Percentiles rank a stretch among this genome's conserved stretches.
These are phyloP conservation scores for Taiwanofungus camphoratus DNA, from an alignment of 1,284 basidiomycete genomes.

Conservation along the genomic window DNA sequence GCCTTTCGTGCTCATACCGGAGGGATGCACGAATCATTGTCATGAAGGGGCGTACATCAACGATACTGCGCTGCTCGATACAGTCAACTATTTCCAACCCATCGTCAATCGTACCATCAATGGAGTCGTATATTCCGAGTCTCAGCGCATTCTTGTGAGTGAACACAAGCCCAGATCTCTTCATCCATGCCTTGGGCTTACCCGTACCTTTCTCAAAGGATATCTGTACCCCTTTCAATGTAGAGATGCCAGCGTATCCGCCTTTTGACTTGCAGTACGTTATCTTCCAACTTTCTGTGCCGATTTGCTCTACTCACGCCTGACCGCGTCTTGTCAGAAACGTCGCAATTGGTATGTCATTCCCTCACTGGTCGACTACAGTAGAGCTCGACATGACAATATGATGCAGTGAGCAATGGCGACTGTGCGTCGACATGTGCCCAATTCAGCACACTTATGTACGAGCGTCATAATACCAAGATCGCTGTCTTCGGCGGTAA, in stretches of 20 bases:
- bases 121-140: conserved; percentile 44
- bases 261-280: conserved; percentile 48
- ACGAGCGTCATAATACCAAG: conserved; percentile 49
- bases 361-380: not conserved
- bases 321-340: conserved; percentile 30
- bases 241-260: conserved; percentile 42
- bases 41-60: conserved; percentile 53
- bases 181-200: not conserved
- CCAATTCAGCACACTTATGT: conserved; percentile 60
- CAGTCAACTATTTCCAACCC: conserved; percentile 47
- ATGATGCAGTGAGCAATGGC: conserved; percentile 33
- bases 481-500: conserved; percentile 58
- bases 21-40: too few species aligned
- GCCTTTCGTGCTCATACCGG: too few species aligned
- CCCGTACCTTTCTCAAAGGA: conserved; percentile 21
- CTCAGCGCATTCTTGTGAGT: conserved; percentile 50
- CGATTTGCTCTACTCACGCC: conserved; percentile 2
- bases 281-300: not conserved
- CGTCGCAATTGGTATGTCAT: conserved; percentile 42
- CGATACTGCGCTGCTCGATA: conserved; percentile 38
- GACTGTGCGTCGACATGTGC: conserved; percentile 64
- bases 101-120: conserved; percentile 41
- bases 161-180: not conserved
- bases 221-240: conserved; percentile 32
- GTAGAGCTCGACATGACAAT: not conserved